Percentiles rank a stretch among this genome's conserved stretches.
phyloP scores from a whole-genome alignment of 768 basidiomycete genomes.

The Amanita subjunquillea region DNA sequence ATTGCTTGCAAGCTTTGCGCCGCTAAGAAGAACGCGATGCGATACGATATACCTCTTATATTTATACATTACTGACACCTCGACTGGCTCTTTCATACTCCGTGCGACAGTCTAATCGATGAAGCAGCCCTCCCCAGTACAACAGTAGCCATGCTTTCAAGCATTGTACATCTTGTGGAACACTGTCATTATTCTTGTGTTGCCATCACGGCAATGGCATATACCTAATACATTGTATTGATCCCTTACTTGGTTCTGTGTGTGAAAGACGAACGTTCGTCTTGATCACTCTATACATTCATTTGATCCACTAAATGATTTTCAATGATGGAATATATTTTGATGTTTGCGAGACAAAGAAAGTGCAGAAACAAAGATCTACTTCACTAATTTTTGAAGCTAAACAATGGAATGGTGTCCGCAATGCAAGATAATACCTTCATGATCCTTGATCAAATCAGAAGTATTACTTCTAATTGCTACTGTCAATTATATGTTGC shows the following conservation, averaged over 20 bases:
- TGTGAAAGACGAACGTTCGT: neutral
- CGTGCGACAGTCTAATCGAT: neutral
- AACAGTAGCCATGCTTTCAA: neutral
- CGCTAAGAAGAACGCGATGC: neutral
- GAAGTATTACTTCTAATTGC: too few species aligned
- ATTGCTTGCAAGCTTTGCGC: neutral
- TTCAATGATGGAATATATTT: too few species aligned
- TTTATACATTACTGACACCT: conserved; percentile 3
- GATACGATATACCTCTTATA: conserved; percentile 1
- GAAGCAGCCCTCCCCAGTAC: neutral
- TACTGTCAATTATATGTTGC: conserved; percentile 12
- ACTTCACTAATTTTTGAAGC: neutral
- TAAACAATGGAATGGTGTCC: neutral
- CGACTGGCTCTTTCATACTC: neutral
- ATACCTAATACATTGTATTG: conserved; percentile 2
- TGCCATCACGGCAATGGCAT: neutral
- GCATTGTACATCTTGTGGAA: conserved; percentile 4
- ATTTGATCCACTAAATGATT: too few species aligned
- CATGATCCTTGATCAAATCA: too few species aligned
- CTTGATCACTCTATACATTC: neutral
- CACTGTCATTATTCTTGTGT: conserved; percentile 2
- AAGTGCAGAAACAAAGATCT: too few species aligned
- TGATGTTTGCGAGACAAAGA: too few species aligned
- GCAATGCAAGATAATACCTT: too few species aligned
- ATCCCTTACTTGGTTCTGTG: neutral